Percentiles rank a stretch among this genome's conserved stretches.
Conservation (phyloP, 2,329 filamentous ascomycete genomes). For the Penicillium sclerotiorum region DNA sequence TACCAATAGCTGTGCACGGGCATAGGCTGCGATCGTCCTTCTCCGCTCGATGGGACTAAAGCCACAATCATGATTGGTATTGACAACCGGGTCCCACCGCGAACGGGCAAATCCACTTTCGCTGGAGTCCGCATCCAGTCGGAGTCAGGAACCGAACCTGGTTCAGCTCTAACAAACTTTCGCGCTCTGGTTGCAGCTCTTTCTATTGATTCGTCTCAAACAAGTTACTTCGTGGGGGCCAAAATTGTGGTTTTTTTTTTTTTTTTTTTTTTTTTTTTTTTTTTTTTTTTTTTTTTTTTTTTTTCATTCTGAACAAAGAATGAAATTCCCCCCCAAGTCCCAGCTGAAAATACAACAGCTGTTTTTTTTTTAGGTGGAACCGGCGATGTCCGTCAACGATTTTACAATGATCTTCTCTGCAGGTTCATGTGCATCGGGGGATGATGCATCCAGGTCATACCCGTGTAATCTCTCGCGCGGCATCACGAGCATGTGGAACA, state of each 20-base stretch:
- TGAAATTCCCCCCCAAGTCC: neutral
- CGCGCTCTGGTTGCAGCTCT: neutral
- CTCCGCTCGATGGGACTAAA: constrained; percentile 3
- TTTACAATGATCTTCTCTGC: constrained; percentile 5
- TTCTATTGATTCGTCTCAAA: neutral
- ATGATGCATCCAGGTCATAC: constrained; percentile 16
- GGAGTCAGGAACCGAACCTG: constrained; percentile 13
- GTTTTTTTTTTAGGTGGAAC: neutral
- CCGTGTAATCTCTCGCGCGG: constrained; percentile 12
- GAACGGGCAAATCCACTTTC: constrained; percentile 18
- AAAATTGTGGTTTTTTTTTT: neutral
- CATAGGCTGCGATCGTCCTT: constrained; percentile 9
- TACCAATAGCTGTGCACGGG: no score
- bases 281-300: no score
- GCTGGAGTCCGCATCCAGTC: constrained; percentile 12
- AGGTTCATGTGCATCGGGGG: constrained; percentile 12
- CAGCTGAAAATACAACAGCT: neutral
- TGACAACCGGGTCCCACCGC: constrained; percentile 10
- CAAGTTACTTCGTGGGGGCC: constrained; percentile 9
- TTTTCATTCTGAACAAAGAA: no score
- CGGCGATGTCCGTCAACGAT: constrained; percentile 8
- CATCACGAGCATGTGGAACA: constrained; percentile 19
- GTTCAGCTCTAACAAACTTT: neutral
- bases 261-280: neutral
- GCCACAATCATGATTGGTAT: constrained; percentile 5